Base-by-base conservation (phyloP, 257 asterid species). In the Solanum sitiens region DNA sequence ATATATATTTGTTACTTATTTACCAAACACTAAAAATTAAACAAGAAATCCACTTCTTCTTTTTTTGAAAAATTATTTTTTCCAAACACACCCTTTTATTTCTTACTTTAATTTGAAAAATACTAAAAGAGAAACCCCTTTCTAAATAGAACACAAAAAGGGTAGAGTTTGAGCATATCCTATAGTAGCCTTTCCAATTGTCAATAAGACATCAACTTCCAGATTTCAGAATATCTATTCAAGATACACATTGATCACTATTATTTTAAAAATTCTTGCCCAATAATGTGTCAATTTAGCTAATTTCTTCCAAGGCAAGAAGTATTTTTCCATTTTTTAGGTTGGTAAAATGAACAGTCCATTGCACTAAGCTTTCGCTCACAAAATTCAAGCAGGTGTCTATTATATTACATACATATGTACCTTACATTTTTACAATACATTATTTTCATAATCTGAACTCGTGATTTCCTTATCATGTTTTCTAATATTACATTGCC, bases 291-390 rank as follows among this genome's bases (percentile, higher is more conserved):
- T 68, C 35, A 67, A 67, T 13, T 67, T 67, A 14, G 21, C 61
- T 5, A 39, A 39, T 39, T 15, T 50, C 61, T 53, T 53, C 21
- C 21, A 0, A 53, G 8, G 61, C 6, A 5, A 50, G 6, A 50
- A 50, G 21, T 15, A 50, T 50, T 50, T 50, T 50, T 50, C 0
- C 8, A 0, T 0, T 45, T 44, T 45, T 45, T 45, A 45, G 53
- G 6, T 45, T 3, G 0, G 15, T 45, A 45, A 12, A 11, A 45
- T 11, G 1, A 45, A 45, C 5, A 45, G 5, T 11, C 16, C 0
- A 5, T 11, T 45, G 0, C 53, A 45, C 15, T 11, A 3, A 45
- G 2, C 0, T 45, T 11, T 45, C 0, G 6, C 53, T 42, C 0
- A 11, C 12, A 14, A 42, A 11, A 42, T 42, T 42, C 13, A 42